Base-by-base conservation (phyloP, 2,329 filamentous ascomycete species). In the Diplodia seriata region DNA sequence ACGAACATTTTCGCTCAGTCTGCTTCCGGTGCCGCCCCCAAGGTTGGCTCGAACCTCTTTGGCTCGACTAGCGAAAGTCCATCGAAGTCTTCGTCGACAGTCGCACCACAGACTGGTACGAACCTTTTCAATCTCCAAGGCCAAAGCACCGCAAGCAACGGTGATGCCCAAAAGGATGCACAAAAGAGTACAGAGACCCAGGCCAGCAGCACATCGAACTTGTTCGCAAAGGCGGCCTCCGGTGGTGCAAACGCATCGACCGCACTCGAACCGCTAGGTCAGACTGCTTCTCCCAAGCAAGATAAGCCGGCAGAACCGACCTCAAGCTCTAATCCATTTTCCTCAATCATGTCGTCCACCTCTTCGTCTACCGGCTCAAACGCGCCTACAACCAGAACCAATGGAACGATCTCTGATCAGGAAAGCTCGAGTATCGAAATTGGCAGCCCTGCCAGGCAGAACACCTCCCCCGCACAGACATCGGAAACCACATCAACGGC, bases 1-100 rank as follows among this genome's bases (percentile, higher is more conserved):
- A 29, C 43, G 3, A 66, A 66, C 63, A 15, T 57, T 12, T 67
- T 67, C 23, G 40, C 29, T 29, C 65, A 51, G 54, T 43, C 65
- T 31, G 20, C 51, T 9, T 56, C 53, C 12, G 31, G n/a, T 29
- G 36, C 51, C 23, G 11, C 43, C 18, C 38, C 50, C 14, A 20
- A 43, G n/a, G 11, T 49, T 18, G 40, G 63, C 67, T 61, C 65
- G 9, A 67, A 20, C 47, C 33, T 61, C 40, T 67, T 67, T 23
- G 55, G 40, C 12, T 59, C 40, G 29, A 43, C 47, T 15, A 38
- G 14, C 40, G 15, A 53, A 29, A 66, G 23, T n/a, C 20, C 63
- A 3, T 33, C 8, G 31, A 33, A 33, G 31, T 7, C 31, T 7
- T 33, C 31, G 31, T 33, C 31, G 31, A 33, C 31, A 6, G 31